Evolutionary conservation across 2,329 filamentous ascomycete genomes (phyloP), one percentile per base, ranked within the genome.

Genomic region (Blumeria hordei): DNA sequence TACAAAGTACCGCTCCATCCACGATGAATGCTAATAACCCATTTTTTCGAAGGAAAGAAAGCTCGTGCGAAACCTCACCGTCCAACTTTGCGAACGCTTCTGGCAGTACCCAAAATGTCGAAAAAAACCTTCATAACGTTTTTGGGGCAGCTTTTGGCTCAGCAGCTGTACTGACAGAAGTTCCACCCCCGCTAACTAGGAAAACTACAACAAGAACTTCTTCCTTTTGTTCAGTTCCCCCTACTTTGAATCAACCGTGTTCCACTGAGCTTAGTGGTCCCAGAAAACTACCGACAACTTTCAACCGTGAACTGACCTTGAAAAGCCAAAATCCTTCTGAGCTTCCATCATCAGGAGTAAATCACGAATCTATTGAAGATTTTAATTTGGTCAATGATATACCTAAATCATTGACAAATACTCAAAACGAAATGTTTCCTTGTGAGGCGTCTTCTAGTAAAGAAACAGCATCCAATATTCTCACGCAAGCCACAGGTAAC

Each of bases 11-110:
- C 57, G 65, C 72, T 57, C 72, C 73, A 54, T 83, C 80, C 41
- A 75, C 74, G 2, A 72, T 80, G 47, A 90, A 82, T 66, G 85
- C 76, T 61, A 95, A 88, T 63, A 98, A 98, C 66, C 92, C 92
- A 0, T 98, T 98, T 73, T 95, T 95, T 72, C 81, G 87, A 64
- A 73, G 78, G 49, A 77, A 78, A 50, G 74, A 72, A 56, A 81
- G 78, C 67, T 73, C 76, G 51, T 62, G 62, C 39, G 70, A 72
- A 44, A 69, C 72, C 62, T 71, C 73, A 16, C 71, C 69, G 32
- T 71, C 72, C 47, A 69, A 73, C 2, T 73, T 73, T 58, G 64
- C 68, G 32, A 64, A 65, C 8, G 65, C 70, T 9, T 64, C 65
- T 21, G 64, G 66, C n/a, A 60, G 59, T 45, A 60, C 59, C 35